Percentiles rank a stretch among this genome's conserved stretches.
Conservation (phyloP, 2,329 filamentous ascomycete genomes). For the Paraphoma sp. region DNA sequence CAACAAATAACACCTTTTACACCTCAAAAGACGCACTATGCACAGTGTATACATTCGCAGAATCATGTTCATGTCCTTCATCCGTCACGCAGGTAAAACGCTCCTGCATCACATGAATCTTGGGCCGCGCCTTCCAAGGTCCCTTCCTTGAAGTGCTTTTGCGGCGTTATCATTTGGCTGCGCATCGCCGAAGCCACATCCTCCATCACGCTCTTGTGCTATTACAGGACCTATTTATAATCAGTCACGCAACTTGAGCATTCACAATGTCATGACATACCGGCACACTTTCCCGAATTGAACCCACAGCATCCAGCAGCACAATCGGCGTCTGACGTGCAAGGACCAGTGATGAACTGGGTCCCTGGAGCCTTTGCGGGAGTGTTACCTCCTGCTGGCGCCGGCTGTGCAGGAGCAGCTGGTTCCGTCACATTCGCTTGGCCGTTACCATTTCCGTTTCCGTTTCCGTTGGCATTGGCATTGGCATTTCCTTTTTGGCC, state of each 20-base stretch:
- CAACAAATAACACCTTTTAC: too few relatives aligned
- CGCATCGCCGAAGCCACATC: conserved; percentile 46
- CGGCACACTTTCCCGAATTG: conserved; percentile 27
- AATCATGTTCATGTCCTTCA: too few relatives aligned
- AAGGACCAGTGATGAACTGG: conserved; percentile 51
- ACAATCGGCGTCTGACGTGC: conserved; percentile 47
- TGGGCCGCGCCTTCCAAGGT: conserved; percentile 29
- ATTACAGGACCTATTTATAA: conserved; percentile 29
- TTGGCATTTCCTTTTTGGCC: conserved; percentile 13
- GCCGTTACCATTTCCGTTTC: conserved; percentile 6
- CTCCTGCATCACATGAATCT: conserved; percentile 19
- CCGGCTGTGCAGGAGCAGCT: neutral
- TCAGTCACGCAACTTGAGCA: neutral
- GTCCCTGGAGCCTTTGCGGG: conserved; percentile 22
- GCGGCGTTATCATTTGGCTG: conserved; percentile 44
- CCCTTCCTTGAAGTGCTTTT: conserved; percentile 26
- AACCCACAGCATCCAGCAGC: conserved; percentile 48
- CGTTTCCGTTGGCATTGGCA: neutral
- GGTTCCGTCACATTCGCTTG: neutral
- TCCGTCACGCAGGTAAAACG: too few relatives aligned
- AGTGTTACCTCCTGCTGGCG: neutral
- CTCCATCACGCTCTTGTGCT: conserved; percentile 45
- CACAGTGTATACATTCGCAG: too few relatives aligned
- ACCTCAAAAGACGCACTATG: too few relatives aligned
- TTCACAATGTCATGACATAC: neutral